Evolutionary conservation across 2,329 filamentous ascomycete species (phyloP), one percentile per base, ranked within the genome.

Genomic region (Apiospora pterosperma): DNA sequence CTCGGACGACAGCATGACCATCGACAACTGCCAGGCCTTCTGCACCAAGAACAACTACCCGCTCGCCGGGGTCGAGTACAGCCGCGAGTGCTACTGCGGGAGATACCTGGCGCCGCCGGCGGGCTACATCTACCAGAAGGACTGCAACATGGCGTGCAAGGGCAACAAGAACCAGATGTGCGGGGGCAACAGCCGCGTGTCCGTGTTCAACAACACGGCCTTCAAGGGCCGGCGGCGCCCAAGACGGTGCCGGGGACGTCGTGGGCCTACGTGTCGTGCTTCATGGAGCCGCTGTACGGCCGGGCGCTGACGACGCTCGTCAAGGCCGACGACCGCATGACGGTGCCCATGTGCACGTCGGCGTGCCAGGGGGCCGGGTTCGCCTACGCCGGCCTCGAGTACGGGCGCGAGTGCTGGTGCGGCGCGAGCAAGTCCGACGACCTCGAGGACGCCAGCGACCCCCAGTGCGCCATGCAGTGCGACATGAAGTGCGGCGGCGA

Each of bases 381-480:
- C 67, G 36, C 31, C 7, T 79, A 73, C 65, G 80, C 78, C 59
- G 79, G 78, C 25, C 69, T 76, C 28, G 76, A 80, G 65, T 78
- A 76, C 63, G 71, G 69, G 4, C 65, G 65, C 10, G 75, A 80
- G 67, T 81, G 79, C 65, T 78, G 67, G 65, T 76, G 74, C 66
- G 73, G 73, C 42, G 34, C 25, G 14, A 19, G 1, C 44, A 52
- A 31, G 25, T 52, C 44, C 14, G 4, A 23, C 58, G 38, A 62
- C 28, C 65, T 69, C 28, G 48, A 68, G 62, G 64, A 66, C 36
- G 65, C 68, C 7, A 65, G 63, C n/a, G 67, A 68, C 38, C 68
- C 68, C 38, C 44, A 62, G 62, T 44, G 44, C 44, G 44, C 44
- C 25, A 70, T 68, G 68, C 64, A 67, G 62, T 70, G 68, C 65